phyloP scores from a whole-genome alignment of 345 rosid genomes.

The Salix suchowensis region DNA sequence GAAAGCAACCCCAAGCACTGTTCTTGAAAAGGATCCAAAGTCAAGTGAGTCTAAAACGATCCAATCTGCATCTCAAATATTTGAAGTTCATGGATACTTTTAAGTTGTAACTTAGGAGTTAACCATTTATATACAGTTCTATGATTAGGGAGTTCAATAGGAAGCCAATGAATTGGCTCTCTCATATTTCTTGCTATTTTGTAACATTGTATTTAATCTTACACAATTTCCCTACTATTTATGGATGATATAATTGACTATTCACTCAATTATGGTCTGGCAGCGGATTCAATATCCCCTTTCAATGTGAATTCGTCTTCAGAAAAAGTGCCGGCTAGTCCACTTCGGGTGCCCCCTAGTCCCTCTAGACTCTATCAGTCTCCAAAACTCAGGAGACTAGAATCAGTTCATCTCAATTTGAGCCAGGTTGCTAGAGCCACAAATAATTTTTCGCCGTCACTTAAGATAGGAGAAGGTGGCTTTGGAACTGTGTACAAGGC shows the following conservation, averaged over 20 bases:
- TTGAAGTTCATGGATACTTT: neutral
- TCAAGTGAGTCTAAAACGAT: constrained; percentile 51
- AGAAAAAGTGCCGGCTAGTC: constrained; percentile 68
- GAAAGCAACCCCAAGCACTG: constrained; percentile 52
- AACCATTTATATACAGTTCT: neutral
- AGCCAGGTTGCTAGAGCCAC: constrained; percentile 63
- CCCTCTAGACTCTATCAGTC: constrained; percentile 75
- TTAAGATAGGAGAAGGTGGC: constrained; percentile 86
- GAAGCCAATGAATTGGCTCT: neutral
- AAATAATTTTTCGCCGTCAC: constrained; percentile 51
- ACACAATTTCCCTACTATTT: neutral
- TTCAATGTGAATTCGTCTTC: constrained; percentile 46
- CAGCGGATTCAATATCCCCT: constrained; percentile 59
- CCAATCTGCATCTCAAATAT: neutral
- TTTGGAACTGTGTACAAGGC: constrained; percentile 90
- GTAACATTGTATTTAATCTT: neutral
- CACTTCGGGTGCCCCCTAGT: constrained; percentile 75
- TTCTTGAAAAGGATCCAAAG: constrained; percentile 50
- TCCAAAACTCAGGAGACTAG: constrained; percentile 61
- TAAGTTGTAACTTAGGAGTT: neutral
- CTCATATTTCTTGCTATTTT: neutral
- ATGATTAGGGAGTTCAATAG: neutral
- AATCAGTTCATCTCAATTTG: constrained; percentile 60
- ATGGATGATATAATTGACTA: neutral
- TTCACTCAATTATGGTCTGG: constrained; percentile 20